A percentile compares a stretch with the other conserved stretches of the same genome.
These are phyloP conservation scores for Auricularia sp. DNA, from an alignment of 768 basidiomycete genomes.

Conservation along the genomic window DNA sequence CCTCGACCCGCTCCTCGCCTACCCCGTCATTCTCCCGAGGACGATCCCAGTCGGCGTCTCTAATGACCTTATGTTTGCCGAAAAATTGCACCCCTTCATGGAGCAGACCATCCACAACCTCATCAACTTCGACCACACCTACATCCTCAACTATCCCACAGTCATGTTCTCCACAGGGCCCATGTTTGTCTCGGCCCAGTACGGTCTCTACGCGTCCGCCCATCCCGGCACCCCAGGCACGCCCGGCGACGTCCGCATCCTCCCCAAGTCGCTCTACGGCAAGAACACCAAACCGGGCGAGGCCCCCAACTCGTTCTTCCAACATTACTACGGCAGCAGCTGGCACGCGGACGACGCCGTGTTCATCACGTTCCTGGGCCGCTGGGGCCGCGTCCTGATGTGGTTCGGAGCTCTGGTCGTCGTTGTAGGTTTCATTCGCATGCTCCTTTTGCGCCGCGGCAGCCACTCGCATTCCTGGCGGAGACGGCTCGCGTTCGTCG, in stretches of 20 bases:
- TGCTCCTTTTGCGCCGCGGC: slow-evolving; percentile 41
- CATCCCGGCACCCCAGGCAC: slow-evolving; percentile 42
- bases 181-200: slow-evolving; percentile 95
- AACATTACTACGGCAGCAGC: slow-evolving; percentile 95
- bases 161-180: slow-evolving; percentile 99
- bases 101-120: slow-evolving; percentile 89
- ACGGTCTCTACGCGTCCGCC: slow-evolving; percentile 71
- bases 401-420: slow-evolving; percentile 70
- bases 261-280: slow-evolving; percentile 95
- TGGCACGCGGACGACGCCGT: slow-evolving; percentile 98
- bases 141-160: slow-evolving; percentile 94
- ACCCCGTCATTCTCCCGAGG: slow-evolving; percentile 82
- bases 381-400: slow-evolving; percentile 83
- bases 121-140: slow-evolving; percentile 83
- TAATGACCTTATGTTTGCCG: slow-evolving; percentile 93
- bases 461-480: slow-evolving; percentile 48
- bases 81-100: slow-evolving; percentile 79
- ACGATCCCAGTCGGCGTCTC: slow-evolving; percentile 96
- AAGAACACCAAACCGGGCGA: slow-evolving; percentile 83
- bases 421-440: slow-evolving; percentile 54
- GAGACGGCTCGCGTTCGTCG: slow-evolving; percentile 16
- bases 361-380: slow-evolving; percentile 87
- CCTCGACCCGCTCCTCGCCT: slow-evolving; percentile 75
- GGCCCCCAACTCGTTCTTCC: slow-evolving; percentile 86
- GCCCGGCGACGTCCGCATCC: slow-evolving; percentile 72